Base-by-base conservation (phyloP, 2,329 filamentous ascomycete species). In the Colletotrichum sp. region DNA sequence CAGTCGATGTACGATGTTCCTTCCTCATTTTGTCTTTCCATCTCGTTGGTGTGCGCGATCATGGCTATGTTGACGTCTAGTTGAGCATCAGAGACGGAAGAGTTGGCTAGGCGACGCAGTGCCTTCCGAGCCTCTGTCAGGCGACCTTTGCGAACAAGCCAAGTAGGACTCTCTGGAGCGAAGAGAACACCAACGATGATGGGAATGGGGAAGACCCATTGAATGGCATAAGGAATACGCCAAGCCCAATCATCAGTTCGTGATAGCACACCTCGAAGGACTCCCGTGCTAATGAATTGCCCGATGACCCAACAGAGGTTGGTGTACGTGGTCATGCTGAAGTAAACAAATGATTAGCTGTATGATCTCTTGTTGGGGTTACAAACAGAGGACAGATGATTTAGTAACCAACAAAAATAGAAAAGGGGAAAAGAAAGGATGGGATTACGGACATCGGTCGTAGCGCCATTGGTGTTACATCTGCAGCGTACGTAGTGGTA, bases 401-500 rank as follows among this genome's bases (percentile, higher is more conserved):
- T 10, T 18, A 4, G 28, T 4, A 30, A 30, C 9, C 28, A 30
- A 32, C 9, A 32, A 32, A 16, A 16, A 36, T 7, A 8, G 15
- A 8, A 16, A 16, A 36, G 8, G 15, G 34, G 15, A 16, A 32
- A 5, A 32, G 30, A 9, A 44, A 16, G 39, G 39, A n/a, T 44
- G 39, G 18, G 39, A n/a, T 60, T 28, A 21, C 62, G 44, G 88
- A 78, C 64, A 85, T 86, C 2, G 82, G 77, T 16, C 80, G 72
- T 13, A 81, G 21, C 79, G 81, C 24, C 83, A 81, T 34, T 78
- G 87, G 82, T 24, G 80, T 78, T 8, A 82, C 80, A 57, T 88
- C 86, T 2, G 86, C 84, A 1, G 86, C 85, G 65, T 88, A 87
- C 1, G 86, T 83, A 0, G 84, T 82, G 0, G 82, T 82, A 13